Base-by-base conservation (phyloP, 2,329 filamentous ascomycete genomes). In the Exophiala aquamarina region DNA sequence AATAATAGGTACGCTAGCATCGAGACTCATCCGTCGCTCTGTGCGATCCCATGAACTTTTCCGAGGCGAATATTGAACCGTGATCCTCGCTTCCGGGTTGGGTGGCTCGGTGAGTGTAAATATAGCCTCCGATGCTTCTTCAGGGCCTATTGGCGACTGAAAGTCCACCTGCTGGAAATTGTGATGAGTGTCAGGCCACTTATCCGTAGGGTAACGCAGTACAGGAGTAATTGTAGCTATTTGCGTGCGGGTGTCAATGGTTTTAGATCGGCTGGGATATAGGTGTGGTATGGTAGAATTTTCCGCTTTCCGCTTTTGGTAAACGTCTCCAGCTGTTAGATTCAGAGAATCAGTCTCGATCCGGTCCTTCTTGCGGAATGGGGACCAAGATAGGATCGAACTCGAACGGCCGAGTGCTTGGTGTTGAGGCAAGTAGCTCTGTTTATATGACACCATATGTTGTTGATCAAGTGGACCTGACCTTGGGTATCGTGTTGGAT, bases 21-120 rank as follows among this genome's bases (percentile, higher is more conserved):
- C 70, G 84, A 94, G 64, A 97, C 97, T 61, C 82, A 96, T 52
- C 19, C 21, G 20, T 26, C n/a, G 5, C 19, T 20, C 10, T 19
- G 13, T 10, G 23, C 17, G 14, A 31, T 17, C 32, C 15, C 14
- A 31, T 31, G 28, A 21, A 8, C 9, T 5, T 28, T 11, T 20
- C 20, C 32, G 35, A 7, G 18, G n/a, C 6, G 35, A 37, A n/a
- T 37, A 37, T 37, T 15, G 14, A 15, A 37, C 35, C 8, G 35
- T 18, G 35, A 37, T 37, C 35, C 8, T 19, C 10, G 35, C 35
- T 21, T 37, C 14, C 19, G 35, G 35, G 18, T 37, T n/a, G n/a
- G 35, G 35, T 9, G 18, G 35, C 35, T n/a, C 8, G 10, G 14
- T 15, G 18, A 37, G 14, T 13, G 35, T 37, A 19, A 37, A 37